phyloP scores from a whole-genome alignment of 805 yeast species.

The Saccharomycopsis malanga region DNA sequence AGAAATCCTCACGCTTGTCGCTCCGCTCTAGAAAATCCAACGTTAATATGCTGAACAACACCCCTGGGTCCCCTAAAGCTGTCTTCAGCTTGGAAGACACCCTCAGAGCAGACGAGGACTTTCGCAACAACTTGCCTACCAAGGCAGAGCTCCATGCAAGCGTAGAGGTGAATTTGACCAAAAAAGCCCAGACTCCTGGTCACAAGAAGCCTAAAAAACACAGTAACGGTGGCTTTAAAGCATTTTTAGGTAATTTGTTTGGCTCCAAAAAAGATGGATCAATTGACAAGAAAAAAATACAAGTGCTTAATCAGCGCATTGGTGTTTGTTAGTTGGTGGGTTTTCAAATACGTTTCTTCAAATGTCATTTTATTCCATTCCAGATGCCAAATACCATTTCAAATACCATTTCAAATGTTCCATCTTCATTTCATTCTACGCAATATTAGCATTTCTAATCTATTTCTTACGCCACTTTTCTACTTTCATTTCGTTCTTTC shows the following conservation, averaged over 20 bases:
- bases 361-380: too few species aligned
- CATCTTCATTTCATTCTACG: too few species aligned
- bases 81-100: conserved; percentile 19
- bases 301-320: conserved; percentile 18
- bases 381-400: too few species aligned
- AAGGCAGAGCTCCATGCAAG: conserved; percentile 7
- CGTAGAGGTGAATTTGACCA: conserved; percentile 7
- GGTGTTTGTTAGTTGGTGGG: conserved; percentile 14
- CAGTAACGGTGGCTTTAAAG: conserved; percentile 12
- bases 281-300: conserved; percentile 15
- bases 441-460: too few species aligned
- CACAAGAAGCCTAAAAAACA: neutral
- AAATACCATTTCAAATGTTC: too few species aligned
- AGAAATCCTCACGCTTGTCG: conserved; percentile 2
- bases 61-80: conserved; percentile 12
- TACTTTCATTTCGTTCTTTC: too few species aligned
- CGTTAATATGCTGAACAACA: neutral
- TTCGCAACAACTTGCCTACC: conserved; percentile 9
- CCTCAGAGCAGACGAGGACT: conserved; percentile 16
- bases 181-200: neutral
- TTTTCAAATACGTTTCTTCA: too few species aligned
- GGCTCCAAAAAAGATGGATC: conserved; percentile 6
- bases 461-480: too few species aligned
- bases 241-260: conserved; percentile 13
- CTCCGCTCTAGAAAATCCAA: neutral